Conservation (phyloP, 768 basidiomycete genomes). For the Pleurotus djamor region DNA sequence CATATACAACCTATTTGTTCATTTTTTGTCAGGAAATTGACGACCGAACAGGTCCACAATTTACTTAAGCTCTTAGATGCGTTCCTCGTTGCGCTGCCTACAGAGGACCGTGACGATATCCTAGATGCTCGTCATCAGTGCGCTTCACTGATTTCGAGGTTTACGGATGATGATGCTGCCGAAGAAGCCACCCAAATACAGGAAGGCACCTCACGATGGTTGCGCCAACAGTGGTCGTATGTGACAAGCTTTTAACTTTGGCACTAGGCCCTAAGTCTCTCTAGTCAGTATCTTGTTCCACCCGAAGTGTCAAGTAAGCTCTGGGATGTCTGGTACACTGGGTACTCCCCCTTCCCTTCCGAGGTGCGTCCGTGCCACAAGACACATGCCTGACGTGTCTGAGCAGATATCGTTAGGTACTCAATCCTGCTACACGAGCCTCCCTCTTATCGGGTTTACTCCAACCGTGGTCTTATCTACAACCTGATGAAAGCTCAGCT, state of each 20-base stretch:
- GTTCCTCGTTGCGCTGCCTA: slow-evolving; percentile 32
- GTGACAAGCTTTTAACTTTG: slow-evolving; percentile 12
- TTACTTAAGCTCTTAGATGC: slow-evolving; percentile 39
- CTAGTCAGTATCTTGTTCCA: slow-evolving; percentile 39
- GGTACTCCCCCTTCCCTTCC: slow-evolving; percentile 58
- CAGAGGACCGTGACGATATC: slow-evolving; percentile 29
- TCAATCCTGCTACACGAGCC: slow-evolving; percentile 70
- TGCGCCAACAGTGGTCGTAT: slow-evolving; percentile 49
- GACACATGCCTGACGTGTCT: not conserved
- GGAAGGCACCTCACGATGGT: slow-evolving; percentile 43
- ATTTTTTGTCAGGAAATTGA: slow-evolving; percentile 33
- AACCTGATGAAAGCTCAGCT: slow-evolving; percentile 8
- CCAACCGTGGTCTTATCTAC: slow-evolving; percentile 50
- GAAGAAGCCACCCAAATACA: slow-evolving; percentile 12
- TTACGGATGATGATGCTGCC: slow-evolving; percentile 14
- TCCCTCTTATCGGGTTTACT: slow-evolving; percentile 60
- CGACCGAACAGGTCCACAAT: slow-evolving; percentile 22
- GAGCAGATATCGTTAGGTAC: slow-evolving; percentile 34
- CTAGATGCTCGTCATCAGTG: slow-evolving; percentile 15
- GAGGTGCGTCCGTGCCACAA: slow-evolving; percentile 44
- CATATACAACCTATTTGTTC: not conserved
- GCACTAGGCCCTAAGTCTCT: not conserved
- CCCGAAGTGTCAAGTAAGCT: slow-evolving; percentile 46
- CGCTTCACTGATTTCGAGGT: slow-evolving; percentile 7
- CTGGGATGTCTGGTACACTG: slow-evolving; percentile 78